A percentile compares a stretch with the other conserved stretches of the same genome.
These are phyloP conservation scores for Tinospora cordifolia DNA, from an alignment of 164 flowering plant species.

Conservation along the genomic window DNA sequence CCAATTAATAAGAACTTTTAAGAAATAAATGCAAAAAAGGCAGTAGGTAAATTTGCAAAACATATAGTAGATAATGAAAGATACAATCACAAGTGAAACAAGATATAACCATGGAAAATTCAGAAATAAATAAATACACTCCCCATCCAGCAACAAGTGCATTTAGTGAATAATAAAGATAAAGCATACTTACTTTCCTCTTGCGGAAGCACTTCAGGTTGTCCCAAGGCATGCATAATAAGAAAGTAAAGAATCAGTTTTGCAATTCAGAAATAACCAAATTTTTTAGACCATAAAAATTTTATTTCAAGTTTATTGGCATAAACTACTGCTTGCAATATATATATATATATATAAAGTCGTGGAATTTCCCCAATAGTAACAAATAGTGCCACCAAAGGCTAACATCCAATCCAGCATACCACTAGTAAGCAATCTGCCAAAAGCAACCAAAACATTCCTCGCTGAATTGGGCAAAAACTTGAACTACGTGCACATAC, in stretches of 20 bases:
- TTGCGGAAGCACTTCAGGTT: constrained; percentile 69
- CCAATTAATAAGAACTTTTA: background rate
- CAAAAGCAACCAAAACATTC: too few species aligned
- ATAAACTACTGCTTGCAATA: background rate
- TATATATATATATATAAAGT: too few species aligned
- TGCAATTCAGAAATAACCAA: constrained; percentile 10
- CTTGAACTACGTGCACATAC: too few species aligned
- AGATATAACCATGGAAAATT: background rate
- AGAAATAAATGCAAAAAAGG: background rate
- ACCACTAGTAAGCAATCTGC: too few species aligned
- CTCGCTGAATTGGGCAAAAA: too few species aligned
- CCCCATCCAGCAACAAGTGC: background rate
- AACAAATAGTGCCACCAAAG: too few species aligned
- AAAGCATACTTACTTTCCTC: constrained; percentile 72
- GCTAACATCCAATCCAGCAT: too few species aligned
- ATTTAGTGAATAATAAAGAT: background rate
- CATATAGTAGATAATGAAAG: background rate
- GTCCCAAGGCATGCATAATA: constrained; percentile 29
- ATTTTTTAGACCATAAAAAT: background rate
- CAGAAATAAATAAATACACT: background rate
- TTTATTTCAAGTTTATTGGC: background rate
- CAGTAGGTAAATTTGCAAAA: background rate
- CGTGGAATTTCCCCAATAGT: too few species aligned
- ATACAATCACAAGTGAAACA: background rate
- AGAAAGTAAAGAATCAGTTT: constrained; percentile 13